Evolutionary conservation across 352 stramenopile species (phyloP), one percentile per base, ranked within the genome.

Genomic region (Globisporangium spinosum): DNA sequence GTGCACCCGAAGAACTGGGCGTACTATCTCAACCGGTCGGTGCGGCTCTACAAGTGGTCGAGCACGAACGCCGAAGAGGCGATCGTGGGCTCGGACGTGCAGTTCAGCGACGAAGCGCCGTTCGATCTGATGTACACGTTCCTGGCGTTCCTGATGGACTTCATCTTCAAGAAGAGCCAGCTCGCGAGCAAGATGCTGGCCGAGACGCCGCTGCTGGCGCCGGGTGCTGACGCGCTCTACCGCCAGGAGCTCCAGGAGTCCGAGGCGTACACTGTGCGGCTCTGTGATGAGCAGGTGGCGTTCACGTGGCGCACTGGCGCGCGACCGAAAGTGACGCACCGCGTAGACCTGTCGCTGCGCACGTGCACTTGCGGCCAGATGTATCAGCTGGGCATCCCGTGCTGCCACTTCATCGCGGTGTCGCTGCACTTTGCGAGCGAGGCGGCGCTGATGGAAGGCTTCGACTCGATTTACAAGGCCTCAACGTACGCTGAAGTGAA

Each of bases 91-190:
- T 87, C 83, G 17, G 83, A 89, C 27, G 73, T 89, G 23, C 73
- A 88, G 40, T 70, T 67, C 53, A 88, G 80, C 43, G 85, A 94
- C 54, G 85, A 94, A 51, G 82, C 85, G 29, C 85, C 85, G 58
- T 94, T 94, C 45, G 85, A 94, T 71, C 65, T 94, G 40, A 77
- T 94, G 58, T 94, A 94, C 64, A 83, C 75, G 47, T 91, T 90
- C 66, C 64, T 94, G 55, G 84, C 83, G 5, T 91, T 90, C 65
- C 66, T 94, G 55, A 94, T 94, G 85, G 85, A 94, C 58, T 70
- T 63, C 32, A 69, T 82, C 34, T 94, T 84, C 68, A 89, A 89
- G 69, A 92, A 89, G 73, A 90, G 74, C 54, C 83, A 92, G 62
- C 66, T 85, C 38, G 80, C 82, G 27, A 65, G 74, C 43, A 89